A percentile compares a stretch with the other conserved stretches of the same genome.
Conservation (phyloP, 371 early-diverging fungal species). For the Rhizopus sp. region DNA sequence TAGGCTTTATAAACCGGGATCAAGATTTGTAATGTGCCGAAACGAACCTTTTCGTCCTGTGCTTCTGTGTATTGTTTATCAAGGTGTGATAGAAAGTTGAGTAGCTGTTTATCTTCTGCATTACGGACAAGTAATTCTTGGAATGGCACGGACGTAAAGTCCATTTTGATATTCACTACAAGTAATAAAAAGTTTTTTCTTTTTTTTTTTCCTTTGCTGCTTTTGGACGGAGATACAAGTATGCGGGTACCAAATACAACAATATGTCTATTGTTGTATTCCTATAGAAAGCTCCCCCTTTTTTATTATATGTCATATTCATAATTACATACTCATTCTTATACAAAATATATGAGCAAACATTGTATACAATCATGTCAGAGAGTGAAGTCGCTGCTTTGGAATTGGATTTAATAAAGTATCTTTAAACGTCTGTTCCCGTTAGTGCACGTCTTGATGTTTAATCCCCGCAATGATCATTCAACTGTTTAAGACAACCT, state of each 20-base stretch:
- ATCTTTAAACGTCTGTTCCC: too few relatives aligned
- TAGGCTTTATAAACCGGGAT: constrained; percentile 44
- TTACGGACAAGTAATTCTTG: constrained; percentile 38
- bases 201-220: background rate
- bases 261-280: too few relatives aligned
- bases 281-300: too few relatives aligned
- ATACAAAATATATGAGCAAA: too few relatives aligned
- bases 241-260: background rate
- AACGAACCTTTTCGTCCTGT: constrained; percentile 40
- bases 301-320: too few relatives aligned
- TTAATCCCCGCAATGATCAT: too few relatives aligned
- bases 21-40: constrained; percentile 46
- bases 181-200: constrained; percentile 7
- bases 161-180: constrained; percentile 23
- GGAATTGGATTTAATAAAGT: too few relatives aligned
- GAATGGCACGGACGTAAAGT: constrained; percentile 44
- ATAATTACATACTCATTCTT: too few relatives aligned
- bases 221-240: background rate
- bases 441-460: too few relatives aligned
- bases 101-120: constrained; percentile 34
- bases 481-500: too few relatives aligned
- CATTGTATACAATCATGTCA: too few relatives aligned
- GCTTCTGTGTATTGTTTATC: constrained; percentile 34
- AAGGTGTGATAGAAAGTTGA: constrained; percentile 33
- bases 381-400: too few relatives aligned